A percentile compares a stretch with the other conserved stretches of the same genome.
These are phyloP conservation scores for Aegilops bicornis DNA, from an alignment of 176 grass and related monocot species.

Conservation along the genomic window DNA sequence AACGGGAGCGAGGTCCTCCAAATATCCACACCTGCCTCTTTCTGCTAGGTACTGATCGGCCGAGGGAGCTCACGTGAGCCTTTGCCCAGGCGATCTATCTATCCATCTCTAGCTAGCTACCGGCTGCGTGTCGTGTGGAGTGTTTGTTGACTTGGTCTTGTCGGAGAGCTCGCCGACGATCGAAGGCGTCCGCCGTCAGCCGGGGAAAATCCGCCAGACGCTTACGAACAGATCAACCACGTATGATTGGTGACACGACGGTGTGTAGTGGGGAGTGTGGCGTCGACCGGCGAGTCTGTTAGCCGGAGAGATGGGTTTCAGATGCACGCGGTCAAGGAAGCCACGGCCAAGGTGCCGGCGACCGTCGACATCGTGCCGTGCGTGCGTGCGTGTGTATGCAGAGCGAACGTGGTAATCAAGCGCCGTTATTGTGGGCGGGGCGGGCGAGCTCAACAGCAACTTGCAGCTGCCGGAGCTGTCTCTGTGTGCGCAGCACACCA, in stretches of 20 bases:
- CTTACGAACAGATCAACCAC: too few species aligned
- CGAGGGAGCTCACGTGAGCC: neutral
- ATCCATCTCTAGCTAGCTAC: neutral
- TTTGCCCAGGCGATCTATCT: too few species aligned
- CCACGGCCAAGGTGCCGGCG: neutral
- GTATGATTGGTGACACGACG: too few species aligned
- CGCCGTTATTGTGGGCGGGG: conserved; percentile 32
- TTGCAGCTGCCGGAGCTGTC: neutral
- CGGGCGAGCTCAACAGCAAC: too few species aligned
- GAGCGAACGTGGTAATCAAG: neutral
- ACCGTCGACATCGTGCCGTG: neutral
- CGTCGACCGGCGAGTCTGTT: too few species aligned
- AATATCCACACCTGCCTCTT: too few species aligned
- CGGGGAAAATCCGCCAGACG: too few species aligned
- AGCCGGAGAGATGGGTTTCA: neutral
- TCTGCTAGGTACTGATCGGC: neutral
- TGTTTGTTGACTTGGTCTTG: neutral
- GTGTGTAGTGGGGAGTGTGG: too few species aligned
- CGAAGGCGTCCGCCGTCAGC: too few species aligned
- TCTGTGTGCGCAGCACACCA: conserved; percentile 39
- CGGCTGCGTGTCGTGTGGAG: neutral
- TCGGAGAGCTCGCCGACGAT: neutral
- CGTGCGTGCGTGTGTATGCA: neutral
- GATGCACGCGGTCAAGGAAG: neutral
- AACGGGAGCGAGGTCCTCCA: too few species aligned